A percentile compares a stretch with the other conserved stretches of the same genome.
These are phyloP conservation scores for Chaetothyriales sp. DNA, from an alignment of 2,329 filamentous ascomycete species.

Conservation along the genomic window DNA sequence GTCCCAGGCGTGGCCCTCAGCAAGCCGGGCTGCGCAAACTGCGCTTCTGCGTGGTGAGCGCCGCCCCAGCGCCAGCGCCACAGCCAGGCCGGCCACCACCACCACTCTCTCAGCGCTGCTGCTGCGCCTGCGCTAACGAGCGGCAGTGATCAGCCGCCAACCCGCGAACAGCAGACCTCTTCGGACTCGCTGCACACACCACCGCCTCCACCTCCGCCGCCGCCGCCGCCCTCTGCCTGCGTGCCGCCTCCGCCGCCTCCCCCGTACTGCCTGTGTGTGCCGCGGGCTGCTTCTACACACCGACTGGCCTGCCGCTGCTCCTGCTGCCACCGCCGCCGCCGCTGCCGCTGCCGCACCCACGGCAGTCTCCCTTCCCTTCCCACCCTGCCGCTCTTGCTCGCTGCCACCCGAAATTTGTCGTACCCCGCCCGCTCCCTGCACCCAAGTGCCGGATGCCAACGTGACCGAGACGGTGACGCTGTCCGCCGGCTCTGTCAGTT, in stretches of 20 bases:
- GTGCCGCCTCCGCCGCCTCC: not conserved
- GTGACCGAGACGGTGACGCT: constrained; percentile 1
- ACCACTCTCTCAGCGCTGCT: too few relatives aligned
- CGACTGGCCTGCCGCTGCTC: too few relatives aligned
- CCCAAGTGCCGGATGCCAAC: constrained; percentile 9
- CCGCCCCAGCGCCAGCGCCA: not conserved
- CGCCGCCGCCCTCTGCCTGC: constrained; percentile 1
- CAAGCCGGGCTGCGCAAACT: not conserved
- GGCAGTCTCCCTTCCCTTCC: not conserved
- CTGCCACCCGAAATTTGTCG: constrained; percentile 4
- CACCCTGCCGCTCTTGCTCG: not conserved
- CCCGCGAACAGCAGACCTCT: not conserved
- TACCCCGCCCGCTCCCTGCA: constrained; percentile 9
- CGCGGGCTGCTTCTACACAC: not conserved
- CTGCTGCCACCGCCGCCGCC: not conserved
- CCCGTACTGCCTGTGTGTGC: constrained; percentile 1
- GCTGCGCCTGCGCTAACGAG: not conserved
- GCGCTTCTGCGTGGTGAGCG: not conserved
- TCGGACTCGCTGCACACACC: not conserved
- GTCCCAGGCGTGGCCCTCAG: not conserved
- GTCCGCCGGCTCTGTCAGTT: not conserved
- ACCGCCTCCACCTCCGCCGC: too few relatives aligned
- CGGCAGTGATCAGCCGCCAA: not conserved
- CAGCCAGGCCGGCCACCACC: not conserved
- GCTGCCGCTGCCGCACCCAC: not conserved